A percentile compares a stretch with the other conserved stretches of the same genome.
These are phyloP conservation scores for Podosphaera fusca DNA, from an alignment of 2,329 filamentous ascomycete genomes.

Conservation along the genomic window DNA sequence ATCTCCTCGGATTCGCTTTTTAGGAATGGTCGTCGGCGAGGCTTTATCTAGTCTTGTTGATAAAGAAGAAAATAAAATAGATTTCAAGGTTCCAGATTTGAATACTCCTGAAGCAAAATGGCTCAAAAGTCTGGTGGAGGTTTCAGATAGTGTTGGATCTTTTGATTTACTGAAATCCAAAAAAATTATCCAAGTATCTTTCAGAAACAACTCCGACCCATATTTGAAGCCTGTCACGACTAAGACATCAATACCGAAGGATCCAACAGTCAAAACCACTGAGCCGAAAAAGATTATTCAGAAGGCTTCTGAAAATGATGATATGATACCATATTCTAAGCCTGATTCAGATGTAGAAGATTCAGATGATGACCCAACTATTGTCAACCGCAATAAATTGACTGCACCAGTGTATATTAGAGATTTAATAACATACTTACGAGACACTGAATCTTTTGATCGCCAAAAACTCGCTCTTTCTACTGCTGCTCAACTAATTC, in stretches of 20 bases:
- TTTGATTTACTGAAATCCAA: constrained; percentile 24
- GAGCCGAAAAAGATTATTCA: constrained; percentile 30
- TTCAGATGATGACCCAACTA: constrained; percentile 76
- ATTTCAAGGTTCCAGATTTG: constrained; percentile 67
- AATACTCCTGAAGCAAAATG: constrained; percentile 47
- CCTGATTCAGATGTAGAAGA: constrained; percentile 76
- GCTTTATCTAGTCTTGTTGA: constrained; percentile 34
- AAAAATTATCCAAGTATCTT: constrained; percentile 5
- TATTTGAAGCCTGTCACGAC: constrained; percentile 10
- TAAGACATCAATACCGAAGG: constrained; percentile 13
- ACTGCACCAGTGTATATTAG: constrained; percentile 76
- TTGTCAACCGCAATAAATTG: constrained; percentile 63
- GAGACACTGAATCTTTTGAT: constrained; percentile 66
- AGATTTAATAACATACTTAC: constrained; percentile 56
- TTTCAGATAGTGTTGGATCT: constrained; percentile 39
- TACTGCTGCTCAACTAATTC: constrained; percentile 58
- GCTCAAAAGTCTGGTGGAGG: constrained; percentile 43
- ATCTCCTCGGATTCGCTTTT: constrained; percentile 50
- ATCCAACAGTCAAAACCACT: constrained; percentile 13
- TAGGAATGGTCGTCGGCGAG: constrained; percentile 76
- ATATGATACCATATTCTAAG: constrained; percentile 55
- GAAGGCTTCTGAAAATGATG: constrained; percentile 22
- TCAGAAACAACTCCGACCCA: constrained; percentile 4
- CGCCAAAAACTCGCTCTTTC: constrained; percentile 57
- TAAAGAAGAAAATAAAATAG: constrained; percentile 48